Base-by-base conservation (phyloP, 495 filamentous ascomycete species). In the Penicillium waksmanii region DNA sequence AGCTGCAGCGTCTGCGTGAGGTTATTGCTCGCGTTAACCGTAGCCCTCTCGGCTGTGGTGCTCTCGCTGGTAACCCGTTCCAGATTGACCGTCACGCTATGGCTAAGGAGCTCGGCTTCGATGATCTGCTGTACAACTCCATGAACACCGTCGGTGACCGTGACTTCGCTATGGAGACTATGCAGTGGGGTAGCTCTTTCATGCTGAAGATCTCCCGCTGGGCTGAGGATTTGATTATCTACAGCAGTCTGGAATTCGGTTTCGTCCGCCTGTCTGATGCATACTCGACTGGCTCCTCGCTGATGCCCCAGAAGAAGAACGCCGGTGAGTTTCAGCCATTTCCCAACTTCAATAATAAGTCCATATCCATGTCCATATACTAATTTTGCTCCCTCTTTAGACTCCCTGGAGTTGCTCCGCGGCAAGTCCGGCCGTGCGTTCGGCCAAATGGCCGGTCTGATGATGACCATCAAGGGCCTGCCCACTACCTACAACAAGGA, bases 401-500 rank as follows among this genome's bases (percentile, higher is more conserved):
- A 98, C 74, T 86, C 83, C 57, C 78, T 97, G 34, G 94, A 97
- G 73, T 84, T 98, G 49, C 81, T 98, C 33, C 84, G 94, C 5
- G 94, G 93, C 17, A 97, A 97, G 80, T 79, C 84, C 35, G 93
- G 93, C 1, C 82, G 93, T 46, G 87, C 87, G 9, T 94, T 96
- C 68, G 92, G 92, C 2, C 87, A 93, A 66, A 92, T 97, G 88
- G 83, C 90, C 8, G 94, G 94, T 35, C 80, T 97, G 64, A 94
- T 92, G 86, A 85, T 83, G 73, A 95, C 88, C 13, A 85, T 91
- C 70, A 97, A 98, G 80, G 89, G 89, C 35, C 81, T 96, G 19
- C 92, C 94, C 2, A 89, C 86, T 23, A 96, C 92, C 6, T 97
- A 97, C 81, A 96, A 97, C 80, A 96, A 97, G 79, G 91, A 96